Evolutionary conservation across 345 rosid species (phyloP).

Genomic region (Moricandia arvensis): DNA sequence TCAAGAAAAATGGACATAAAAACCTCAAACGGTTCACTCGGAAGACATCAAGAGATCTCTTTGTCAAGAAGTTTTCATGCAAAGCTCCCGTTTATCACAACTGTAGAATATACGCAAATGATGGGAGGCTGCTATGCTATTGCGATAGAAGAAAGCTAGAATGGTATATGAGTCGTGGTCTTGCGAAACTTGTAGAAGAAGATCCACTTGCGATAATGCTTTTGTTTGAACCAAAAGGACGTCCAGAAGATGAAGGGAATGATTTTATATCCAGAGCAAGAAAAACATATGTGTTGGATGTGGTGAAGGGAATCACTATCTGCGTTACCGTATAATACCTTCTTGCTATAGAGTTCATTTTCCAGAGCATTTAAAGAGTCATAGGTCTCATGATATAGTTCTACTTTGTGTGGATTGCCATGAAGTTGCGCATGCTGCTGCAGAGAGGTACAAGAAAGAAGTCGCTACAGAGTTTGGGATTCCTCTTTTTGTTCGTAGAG

Average conservation of each 20-base stretch:
- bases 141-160: conserved; percentile 89
- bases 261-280: conserved; percentile 92
- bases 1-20: conserved; percentile 55
- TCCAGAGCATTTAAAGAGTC: conserved; percentile 97
- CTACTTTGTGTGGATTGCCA: conserved; percentile 97
- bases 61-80: conserved; percentile 92
- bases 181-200: conserved; percentile 80
- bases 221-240: conserved; percentile 94
- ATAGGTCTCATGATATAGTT: conserved; percentile 97
- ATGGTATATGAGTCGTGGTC: conserved; percentile 79
- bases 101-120: conserved; percentile 90
- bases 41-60: conserved; percentile 75
- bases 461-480: conserved; percentile 75
- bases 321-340: conserved; percentile 92
- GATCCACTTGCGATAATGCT: conserved; percentile 89
- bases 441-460: conserved; percentile 80
- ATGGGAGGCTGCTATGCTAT: conserved; percentile 89
- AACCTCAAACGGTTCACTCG: conserved; percentile 52
- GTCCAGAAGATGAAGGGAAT: conserved; percentile 96
- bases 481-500: conserved; percentile 84
- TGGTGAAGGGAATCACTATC: conserved; percentile 92
- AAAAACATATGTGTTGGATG: conserved; percentile 91
- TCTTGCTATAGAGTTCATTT: conserved; percentile 96
- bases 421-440: conserved; percentile 93
- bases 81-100: conserved; percentile 96